Conservation (phyloP, 805 yeast species). For the Ogataea populi-albae region DNA sequence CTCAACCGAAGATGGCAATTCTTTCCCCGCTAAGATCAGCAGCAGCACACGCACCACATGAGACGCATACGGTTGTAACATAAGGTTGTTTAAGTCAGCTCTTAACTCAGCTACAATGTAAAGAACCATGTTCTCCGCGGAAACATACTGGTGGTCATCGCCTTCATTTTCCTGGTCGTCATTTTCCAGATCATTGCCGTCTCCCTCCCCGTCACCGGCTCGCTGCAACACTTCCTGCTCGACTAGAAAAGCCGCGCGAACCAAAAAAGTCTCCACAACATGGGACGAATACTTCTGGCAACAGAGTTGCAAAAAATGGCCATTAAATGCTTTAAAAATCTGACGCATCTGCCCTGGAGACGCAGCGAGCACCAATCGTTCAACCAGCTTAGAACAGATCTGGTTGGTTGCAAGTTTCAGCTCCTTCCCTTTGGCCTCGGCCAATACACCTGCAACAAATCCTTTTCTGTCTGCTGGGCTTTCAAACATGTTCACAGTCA, state of each 20-base stretch:
- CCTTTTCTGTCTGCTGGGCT: conserved; percentile 67
- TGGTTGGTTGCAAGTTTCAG: conserved; percentile 90
- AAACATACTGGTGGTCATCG: conserved; percentile 35
- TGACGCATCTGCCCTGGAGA: conserved; percentile 61
- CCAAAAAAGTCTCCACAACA: conserved; percentile 81
- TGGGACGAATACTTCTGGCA: conserved; percentile 92
- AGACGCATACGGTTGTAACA: conserved; percentile 78
- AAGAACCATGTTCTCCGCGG: conserved; percentile 66
- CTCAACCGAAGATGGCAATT: conserved; percentile 67
- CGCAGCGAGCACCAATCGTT: conserved; percentile 71
- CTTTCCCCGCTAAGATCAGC: conserved; percentile 71
- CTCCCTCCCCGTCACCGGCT: conserved; percentile 32
- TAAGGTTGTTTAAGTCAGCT: conserved; percentile 57
- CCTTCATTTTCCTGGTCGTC: conserved; percentile 33
- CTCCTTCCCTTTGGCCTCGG: conserved; percentile 86
- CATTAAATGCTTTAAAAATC: conserved; percentile 63
- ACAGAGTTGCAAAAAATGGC: conserved; percentile 73
- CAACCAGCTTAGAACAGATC: conserved; percentile 90
- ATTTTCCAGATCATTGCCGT: too few relatives aligned
- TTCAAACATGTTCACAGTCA: conserved; percentile 77
- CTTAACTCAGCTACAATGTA: conserved; percentile 65
- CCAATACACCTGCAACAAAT: conserved; percentile 74
- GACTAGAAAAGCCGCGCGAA: conserved; percentile 67
- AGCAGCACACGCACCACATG: conserved; percentile 78
- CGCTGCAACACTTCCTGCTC: conserved; percentile 62